Evolutionary conservation across 805 yeast genomes (phyloP).

Genomic region (Teunomyces funiuensis): DNA sequence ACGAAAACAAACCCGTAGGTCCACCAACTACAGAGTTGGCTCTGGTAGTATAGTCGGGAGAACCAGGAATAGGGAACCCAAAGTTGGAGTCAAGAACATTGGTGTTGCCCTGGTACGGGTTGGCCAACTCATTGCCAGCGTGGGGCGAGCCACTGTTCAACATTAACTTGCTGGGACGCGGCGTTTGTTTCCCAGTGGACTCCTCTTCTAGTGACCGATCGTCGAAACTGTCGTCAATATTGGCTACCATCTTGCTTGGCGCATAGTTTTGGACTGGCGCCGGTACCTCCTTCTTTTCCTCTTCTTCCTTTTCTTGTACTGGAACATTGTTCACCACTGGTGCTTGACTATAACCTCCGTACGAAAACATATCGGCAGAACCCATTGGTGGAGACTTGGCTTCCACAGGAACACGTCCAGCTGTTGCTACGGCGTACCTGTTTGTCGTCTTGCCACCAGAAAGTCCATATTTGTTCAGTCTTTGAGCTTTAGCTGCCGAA

Average conservation of each 20-base stretch:
- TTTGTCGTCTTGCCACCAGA: conserved; percentile 11
- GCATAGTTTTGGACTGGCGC: background rate
- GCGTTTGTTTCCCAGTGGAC: conserved; percentile 9
- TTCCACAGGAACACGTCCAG: background rate
- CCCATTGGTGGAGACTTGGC: background rate
- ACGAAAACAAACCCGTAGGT: conserved; percentile 34
- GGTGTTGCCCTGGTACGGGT: conserved; percentile 25
- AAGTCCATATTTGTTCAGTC: conserved; percentile 29
- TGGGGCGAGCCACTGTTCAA: conserved; percentile 7
- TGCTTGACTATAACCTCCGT: background rate
- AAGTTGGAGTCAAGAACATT: conserved; percentile 21
- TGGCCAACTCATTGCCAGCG: conserved; percentile 16
- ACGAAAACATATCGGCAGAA: conserved; percentile 4
- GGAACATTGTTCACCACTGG: background rate
- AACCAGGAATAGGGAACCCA: conserved; percentile 46
- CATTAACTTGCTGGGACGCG: conserved; percentile 10
- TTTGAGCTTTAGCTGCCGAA: conserved; percentile 11
- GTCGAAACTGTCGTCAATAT: conserved; percentile 36
- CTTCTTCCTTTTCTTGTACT: conserved; percentile 2
- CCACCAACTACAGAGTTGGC: conserved; percentile 44
- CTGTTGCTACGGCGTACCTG: conserved; percentile 1
- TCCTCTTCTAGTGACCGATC: conserved; percentile 9
- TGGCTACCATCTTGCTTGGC: conserved; percentile 11
- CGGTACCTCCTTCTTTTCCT: background rate
- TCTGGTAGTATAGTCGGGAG: conserved; percentile 45